phyloP scores from a whole-genome alignment of 2,329 filamentous ascomycete species.

The Madurella mycetomatis region DNA sequence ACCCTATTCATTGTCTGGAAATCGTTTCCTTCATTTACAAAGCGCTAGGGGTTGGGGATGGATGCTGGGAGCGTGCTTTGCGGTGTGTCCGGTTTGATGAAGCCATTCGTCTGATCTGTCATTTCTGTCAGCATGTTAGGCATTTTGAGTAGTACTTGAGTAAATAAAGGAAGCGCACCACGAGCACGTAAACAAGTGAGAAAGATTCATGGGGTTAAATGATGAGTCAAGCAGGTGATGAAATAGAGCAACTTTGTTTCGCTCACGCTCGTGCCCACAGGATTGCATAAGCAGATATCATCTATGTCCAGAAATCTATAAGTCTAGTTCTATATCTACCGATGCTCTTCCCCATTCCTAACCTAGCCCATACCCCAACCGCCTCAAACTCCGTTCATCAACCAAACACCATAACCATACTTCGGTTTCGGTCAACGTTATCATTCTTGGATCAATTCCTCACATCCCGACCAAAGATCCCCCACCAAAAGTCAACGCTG shows the following conservation, averaged over 20 bases:
- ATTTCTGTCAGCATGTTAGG: neutral
- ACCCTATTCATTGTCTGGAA: conserved; percentile 5
- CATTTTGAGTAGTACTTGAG: neutral
- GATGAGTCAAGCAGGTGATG: too few species aligned
- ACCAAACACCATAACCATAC: too few species aligned
- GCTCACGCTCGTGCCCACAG: too few species aligned
- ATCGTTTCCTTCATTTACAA: neutral
- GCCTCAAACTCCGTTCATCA: neutral
- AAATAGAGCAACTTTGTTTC: too few species aligned
- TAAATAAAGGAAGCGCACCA: neutral
- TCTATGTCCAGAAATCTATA: neutral
- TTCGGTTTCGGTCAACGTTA: neutral
- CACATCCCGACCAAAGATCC: conserved; percentile 45
- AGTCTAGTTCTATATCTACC: neutral
- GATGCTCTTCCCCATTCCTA: neutral
- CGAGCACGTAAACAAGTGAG: too few species aligned
- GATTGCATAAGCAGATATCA: too few species aligned
- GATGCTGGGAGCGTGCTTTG: neutral
- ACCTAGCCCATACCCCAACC: neutral
- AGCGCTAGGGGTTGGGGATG: neutral
- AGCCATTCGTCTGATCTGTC: neutral
- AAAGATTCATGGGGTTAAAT: too few species aligned
- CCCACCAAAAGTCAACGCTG: conserved; percentile 64
- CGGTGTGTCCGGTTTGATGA: neutral
- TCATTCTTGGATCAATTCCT: neutral